A percentile compares a stretch with the other conserved stretches of the same genome.
Evolutionary conservation across 129 eudicot genomes (phyloP).

Genomic region (Lactuca saligna): DNA sequence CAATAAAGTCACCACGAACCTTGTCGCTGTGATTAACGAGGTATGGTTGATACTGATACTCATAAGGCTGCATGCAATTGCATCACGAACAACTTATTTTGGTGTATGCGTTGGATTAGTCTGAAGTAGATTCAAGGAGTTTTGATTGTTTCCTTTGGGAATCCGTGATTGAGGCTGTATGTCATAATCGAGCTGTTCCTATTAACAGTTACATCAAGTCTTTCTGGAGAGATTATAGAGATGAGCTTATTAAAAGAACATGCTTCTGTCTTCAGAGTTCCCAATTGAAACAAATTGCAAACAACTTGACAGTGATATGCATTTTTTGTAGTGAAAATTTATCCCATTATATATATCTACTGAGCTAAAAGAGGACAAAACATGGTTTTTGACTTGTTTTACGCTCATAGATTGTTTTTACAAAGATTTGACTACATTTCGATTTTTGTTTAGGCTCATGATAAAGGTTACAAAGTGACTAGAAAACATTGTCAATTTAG

Average conservation of each 20-base stretch:
- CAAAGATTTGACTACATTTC: too few relatives aligned
- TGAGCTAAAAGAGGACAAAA: too few relatives aligned
- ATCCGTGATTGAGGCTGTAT: background rate
- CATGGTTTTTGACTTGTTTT: background rate
- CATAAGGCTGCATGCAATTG: conserved; percentile 19
- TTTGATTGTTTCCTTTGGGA: background rate
- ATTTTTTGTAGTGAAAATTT: background rate
- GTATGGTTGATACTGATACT: conserved; percentile 29
- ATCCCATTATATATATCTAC: too few relatives aligned
- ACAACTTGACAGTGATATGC: background rate
- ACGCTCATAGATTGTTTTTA: too few relatives aligned
- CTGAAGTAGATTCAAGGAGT: background rate
- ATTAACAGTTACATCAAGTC: background rate
- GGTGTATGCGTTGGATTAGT: background rate
- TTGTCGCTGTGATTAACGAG: conserved; percentile 73
- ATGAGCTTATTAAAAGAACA: background rate
- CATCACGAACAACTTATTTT: background rate
- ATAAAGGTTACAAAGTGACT: too few relatives aligned
- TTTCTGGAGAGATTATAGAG: background rate
- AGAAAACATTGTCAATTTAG: too few relatives aligned
- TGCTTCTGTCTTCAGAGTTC: background rate
- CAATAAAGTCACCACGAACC: conserved; percentile 73
- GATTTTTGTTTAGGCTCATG: too few relatives aligned
- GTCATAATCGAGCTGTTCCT: background rate
- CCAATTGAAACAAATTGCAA: background rate